Evolutionary conservation across 2,329 filamentous ascomycete genomes (phyloP).

Genomic region (Paracoccidioides brasiliensis): DNA sequence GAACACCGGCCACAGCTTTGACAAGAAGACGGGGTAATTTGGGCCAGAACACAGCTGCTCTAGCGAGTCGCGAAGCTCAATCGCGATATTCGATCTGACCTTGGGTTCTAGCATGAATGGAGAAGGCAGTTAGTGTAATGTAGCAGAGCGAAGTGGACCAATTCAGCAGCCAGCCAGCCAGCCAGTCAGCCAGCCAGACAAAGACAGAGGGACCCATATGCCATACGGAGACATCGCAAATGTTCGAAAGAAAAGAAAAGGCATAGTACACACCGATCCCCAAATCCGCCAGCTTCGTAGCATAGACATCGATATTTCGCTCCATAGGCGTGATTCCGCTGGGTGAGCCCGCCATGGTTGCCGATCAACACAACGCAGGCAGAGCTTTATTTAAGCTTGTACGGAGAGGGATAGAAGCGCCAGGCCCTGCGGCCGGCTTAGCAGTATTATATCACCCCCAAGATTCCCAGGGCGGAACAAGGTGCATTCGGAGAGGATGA

Average conservation of each 20-base stretch:
- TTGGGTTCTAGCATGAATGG: conserved; percentile 53
- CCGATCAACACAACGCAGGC: not conserved
- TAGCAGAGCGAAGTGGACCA: not conserved
- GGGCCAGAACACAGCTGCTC: conserved; percentile 68
- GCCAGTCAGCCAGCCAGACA: no score
- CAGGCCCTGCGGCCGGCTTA: not conserved
- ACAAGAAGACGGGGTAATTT: conserved; percentile 68
- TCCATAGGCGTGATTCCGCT: conserved; percentile 21
- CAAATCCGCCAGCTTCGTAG: conserved; percentile 36
- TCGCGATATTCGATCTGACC: conserved; percentile 67
- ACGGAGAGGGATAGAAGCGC: not conserved
- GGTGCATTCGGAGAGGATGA: not conserved
- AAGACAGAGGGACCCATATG: no score
- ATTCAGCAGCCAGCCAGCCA: no score
- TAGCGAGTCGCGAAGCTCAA: conserved; percentile 78
- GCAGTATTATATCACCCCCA: not conserved
- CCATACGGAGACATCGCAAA: no score
- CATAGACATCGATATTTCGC: conserved; percentile 38
- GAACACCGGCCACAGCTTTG: conserved; percentile 81
- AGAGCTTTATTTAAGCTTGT: not conserved
- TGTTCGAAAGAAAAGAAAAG: not conserved
- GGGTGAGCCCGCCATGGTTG: not conserved
- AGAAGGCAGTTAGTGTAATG: not conserved
- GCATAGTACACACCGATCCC: conserved; percentile 31
- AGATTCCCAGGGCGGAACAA: not conserved